These are phyloP conservation scores for Heritiera fomes DNA, from an alignment of 345 rosid genomes.

Conservation along the genomic window DNA sequence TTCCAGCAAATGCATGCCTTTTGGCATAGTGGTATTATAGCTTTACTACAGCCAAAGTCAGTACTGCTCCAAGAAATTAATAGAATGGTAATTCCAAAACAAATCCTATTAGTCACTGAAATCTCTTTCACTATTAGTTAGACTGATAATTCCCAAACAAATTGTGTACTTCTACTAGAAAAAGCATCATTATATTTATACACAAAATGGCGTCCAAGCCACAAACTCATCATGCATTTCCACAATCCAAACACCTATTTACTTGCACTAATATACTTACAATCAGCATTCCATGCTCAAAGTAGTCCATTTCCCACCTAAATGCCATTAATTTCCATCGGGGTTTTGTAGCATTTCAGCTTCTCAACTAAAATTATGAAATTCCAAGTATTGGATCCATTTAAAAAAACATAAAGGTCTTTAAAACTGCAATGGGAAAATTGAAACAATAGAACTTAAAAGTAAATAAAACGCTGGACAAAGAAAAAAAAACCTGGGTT, in stretches of 20 bases:
- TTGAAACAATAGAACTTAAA: neutral
- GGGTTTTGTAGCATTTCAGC: conserved; percentile 3
- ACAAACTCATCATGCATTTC: neutral
- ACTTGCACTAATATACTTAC: neutral
- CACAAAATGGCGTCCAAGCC: neutral
- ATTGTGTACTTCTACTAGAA: neutral
- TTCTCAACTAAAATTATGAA: neutral
- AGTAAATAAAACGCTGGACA: neutral
- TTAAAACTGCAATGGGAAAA: neutral
- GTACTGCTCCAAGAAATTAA: neutral
- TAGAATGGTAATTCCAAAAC: neutral
- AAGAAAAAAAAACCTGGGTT: conserved; percentile 42
- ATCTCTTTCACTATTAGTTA: neutral
- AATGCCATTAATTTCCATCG: neutral
- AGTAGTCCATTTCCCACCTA: neutral
- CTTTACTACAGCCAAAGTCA: conserved; percentile 1
- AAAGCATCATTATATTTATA: no score
- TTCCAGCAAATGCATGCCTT: neutral
- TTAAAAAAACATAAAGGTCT: neutral
- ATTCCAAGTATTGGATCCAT: neutral
- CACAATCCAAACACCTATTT: neutral
- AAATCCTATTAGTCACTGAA: neutral
- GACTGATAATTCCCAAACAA: neutral
- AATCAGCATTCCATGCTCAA: neutral
- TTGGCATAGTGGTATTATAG: neutral